Conservation (phyloP, 2,329 filamentous ascomycete species). For the Fusarium neocosmosporiellum region DNA sequence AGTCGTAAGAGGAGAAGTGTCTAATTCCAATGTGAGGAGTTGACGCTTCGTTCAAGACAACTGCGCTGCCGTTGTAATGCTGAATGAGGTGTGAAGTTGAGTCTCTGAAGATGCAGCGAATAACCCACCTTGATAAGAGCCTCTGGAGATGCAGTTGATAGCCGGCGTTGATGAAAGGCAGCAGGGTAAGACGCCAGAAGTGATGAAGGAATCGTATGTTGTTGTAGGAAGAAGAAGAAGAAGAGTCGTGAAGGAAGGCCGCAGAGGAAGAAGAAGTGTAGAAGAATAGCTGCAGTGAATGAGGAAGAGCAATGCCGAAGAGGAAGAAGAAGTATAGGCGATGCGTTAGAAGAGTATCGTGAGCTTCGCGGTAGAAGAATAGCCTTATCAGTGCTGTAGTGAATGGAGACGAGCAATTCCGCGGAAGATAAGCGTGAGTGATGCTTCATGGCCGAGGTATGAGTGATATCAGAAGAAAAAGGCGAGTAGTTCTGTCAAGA, state of each 20-base stretch:
- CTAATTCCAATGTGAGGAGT: background rate
- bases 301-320: background rate
- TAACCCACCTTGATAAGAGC: background rate
- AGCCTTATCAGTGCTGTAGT: background rate
- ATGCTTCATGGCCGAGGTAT: background rate
- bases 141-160: background rate
- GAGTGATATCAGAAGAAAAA: background rate
- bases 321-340: background rate
- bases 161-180: too few relatives aligned
- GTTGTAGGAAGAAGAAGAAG: background rate
- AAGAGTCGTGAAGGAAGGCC: too few relatives aligned
- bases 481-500: background rate
- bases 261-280: background rate
- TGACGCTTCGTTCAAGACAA: background rate
- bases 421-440: background rate
- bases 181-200: background rate
- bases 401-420: background rate
- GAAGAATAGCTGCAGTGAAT: background rate
- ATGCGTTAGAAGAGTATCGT: background rate
- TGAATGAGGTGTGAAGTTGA: background rate
- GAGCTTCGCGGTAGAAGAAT: background rate
- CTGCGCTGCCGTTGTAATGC: background rate
- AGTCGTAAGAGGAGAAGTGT: background rate
- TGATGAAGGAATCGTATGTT: background rate
- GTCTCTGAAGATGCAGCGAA: background rate